Conservation (phyloP, 495 filamentous ascomycete species). For the Penicillium mononematosum region DNA sequence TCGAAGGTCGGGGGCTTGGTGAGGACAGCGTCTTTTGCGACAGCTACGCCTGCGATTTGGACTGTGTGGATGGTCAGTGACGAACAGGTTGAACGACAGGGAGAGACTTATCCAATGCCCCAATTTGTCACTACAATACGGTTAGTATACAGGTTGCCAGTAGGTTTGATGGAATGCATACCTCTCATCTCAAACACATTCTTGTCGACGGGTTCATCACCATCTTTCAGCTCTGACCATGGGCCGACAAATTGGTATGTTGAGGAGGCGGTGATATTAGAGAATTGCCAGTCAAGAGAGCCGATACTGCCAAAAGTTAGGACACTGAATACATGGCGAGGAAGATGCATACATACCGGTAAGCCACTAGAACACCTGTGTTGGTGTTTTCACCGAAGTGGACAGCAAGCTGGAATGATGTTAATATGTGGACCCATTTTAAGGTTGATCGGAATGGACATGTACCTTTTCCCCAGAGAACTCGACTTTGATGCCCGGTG, state of each 20-base stretch:
- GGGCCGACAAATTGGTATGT: slow-evolving; percentile 60
- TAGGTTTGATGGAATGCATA: slow-evolving; percentile 9
- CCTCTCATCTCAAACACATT: slow-evolving; percentile 42
- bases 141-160: slow-evolving; percentile 1
- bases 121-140: slow-evolving; percentile 60
- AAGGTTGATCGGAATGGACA: not conserved
- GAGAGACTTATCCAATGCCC: slow-evolving; percentile 54
- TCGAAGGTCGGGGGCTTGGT: slow-evolving; percentile 50
- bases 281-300: slow-evolving; percentile 65
- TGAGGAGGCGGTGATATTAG: slow-evolving; percentile 60
- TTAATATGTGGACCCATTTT: slow-evolving; percentile 4
- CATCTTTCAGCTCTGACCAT: slow-evolving; percentile 19
- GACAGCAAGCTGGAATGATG: slow-evolving; percentile 45
- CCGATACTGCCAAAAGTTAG: slow-evolving; percentile 41
- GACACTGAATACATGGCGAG: not conserved
- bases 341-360: slow-evolving; percentile 30
- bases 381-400: slow-evolving; percentile 60
- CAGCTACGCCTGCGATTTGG: slow-evolving; percentile 57
- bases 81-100: not conserved
- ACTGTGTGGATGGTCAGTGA: slow-evolving; percentile 34
- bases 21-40: slow-evolving; percentile 47
- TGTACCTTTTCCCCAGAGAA: slow-evolving; percentile 60
- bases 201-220: slow-evolving; percentile 12
- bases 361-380: slow-evolving; percentile 57
- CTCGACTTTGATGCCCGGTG: slow-evolving; percentile 61